A percentile compares a stretch with the other conserved stretches of the same genome.
These are phyloP conservation scores for Terana coerulea DNA, from an alignment of 768 basidiomycete species.

Conservation along the genomic window DNA sequence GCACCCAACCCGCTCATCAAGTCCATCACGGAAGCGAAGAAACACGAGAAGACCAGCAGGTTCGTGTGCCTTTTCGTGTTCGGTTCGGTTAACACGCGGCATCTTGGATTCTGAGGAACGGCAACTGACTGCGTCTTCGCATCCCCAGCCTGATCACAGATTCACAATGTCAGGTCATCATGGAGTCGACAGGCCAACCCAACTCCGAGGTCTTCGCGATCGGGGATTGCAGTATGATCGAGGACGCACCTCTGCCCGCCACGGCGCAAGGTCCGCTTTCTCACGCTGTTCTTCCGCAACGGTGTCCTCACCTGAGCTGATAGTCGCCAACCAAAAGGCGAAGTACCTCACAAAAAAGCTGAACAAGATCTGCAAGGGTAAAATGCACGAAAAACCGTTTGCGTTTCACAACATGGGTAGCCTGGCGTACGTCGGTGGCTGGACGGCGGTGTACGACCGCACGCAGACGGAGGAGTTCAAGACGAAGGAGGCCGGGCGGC, in stretches of 20 bases:
- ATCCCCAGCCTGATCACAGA: conserved; percentile 46
- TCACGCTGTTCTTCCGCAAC: background rate
- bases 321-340: conserved; percentile 77
- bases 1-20: conserved; percentile 77
- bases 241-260: conserved; percentile 61
- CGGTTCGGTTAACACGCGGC: background rate
- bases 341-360: conserved; percentile 63
- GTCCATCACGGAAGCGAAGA: conserved; percentile 54
- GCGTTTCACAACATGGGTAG: conserved; percentile 70
- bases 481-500: conserved; percentile 57
- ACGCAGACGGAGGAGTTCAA: conserved; percentile 38
- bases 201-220: conserved; percentile 76
- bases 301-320: background rate
- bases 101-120: too few relatives aligned
- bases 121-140: background rate
- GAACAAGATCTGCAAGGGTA: conserved; percentile 56
- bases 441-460: conserved; percentile 78
- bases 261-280: conserved; percentile 68
- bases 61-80: conserved; percentile 20
- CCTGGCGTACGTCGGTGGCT: conserved; percentile 78
- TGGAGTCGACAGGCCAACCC: conserved; percentile 41
- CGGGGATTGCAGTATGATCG: conserved; percentile 70
- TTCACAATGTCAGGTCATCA: conserved; percentile 58
- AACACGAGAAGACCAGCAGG: conserved; percentile 58
- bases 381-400: conserved; percentile 48